A percentile compares a stretch with the other conserved stretches of the same genome.
Evolutionary conservation across 2,329 filamentous ascomycete species (phyloP).

Genomic region (Metarhizium album): DNA sequence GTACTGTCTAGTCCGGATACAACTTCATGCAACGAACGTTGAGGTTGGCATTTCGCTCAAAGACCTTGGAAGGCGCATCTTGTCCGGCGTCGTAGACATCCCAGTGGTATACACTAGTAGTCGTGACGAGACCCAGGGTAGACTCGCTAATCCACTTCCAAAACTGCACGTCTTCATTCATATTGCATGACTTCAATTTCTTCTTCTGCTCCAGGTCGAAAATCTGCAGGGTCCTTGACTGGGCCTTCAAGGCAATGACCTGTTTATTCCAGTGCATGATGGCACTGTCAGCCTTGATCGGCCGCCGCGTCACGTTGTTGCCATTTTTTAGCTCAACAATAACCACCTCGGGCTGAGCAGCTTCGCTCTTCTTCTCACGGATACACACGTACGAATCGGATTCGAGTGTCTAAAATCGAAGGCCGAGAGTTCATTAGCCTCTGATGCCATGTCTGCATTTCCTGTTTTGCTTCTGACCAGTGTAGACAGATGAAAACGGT

Average conservation of each 20-base stretch:
- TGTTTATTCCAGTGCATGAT: constrained; percentile 98
- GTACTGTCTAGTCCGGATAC: neutral
- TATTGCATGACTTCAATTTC: constrained; percentile 92
- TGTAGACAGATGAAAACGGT: neutral
- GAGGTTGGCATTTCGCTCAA: constrained; percentile 87
- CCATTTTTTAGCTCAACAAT: constrained; percentile 96
- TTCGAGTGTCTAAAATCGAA: constrained; percentile 68
- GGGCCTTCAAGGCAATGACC: constrained; percentile 93
- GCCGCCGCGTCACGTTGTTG: constrained; percentile 88
- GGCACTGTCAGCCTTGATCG: constrained; percentile 98
- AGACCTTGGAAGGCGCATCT: constrained; percentile 74
- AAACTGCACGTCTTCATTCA: constrained; percentile 96
- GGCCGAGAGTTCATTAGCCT: neutral
- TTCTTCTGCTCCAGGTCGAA: constrained; percentile 89
- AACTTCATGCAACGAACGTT: constrained; percentile 44
- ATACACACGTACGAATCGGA: constrained; percentile 95
- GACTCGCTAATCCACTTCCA: constrained; percentile 98
- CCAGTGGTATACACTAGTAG: constrained; percentile 91
- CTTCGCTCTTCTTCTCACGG: constrained; percentile 82
- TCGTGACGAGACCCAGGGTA: constrained; percentile 81
- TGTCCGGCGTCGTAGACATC: constrained; percentile 83
- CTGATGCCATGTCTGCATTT: neutral
- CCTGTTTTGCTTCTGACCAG: neutral
- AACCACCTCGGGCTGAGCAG: constrained; percentile 82
- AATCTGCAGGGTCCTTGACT: constrained; percentile 90